Evolutionary conservation across 345 rosid genomes (phyloP).

Genomic region (Aurinia saxatilis): DNA sequence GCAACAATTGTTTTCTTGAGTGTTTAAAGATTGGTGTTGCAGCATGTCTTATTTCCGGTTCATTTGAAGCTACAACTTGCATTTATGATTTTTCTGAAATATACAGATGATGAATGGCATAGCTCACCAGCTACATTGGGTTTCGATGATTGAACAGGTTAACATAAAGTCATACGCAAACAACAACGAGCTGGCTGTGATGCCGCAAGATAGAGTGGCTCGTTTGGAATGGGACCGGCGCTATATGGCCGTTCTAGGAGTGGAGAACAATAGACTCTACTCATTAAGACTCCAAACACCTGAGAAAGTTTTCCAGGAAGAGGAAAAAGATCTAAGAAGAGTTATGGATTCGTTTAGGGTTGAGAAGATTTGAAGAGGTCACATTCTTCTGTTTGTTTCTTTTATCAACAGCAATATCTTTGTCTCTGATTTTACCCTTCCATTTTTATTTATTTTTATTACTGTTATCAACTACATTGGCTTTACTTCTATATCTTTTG

Average conservation of each 20-base stretch:
- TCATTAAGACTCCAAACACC: slow-evolving; percentile 89
- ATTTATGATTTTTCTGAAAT: neutral
- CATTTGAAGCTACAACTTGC: neutral
- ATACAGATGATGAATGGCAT: neutral
- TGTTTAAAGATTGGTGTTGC: neutral
- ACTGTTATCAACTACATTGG: neutral
- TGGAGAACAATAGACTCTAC: slow-evolving; percentile 75
- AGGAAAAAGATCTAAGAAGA: slow-evolving; percentile 71
- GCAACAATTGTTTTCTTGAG: neutral
- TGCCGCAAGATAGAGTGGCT: slow-evolving; percentile 79
- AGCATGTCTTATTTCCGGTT: neutral
- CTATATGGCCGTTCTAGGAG: slow-evolving; percentile 79
- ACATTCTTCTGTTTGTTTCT: neutral
- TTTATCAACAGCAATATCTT: neutral
- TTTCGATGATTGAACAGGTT: slow-evolving; percentile 37
- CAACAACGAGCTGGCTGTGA: slow-evolving; percentile 88
- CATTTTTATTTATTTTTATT: neutral
- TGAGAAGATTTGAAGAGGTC: slow-evolving; percentile 39
- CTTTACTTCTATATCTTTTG: too few relatives aligned
- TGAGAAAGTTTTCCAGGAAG: slow-evolving; percentile 73
- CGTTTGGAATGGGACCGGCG: slow-evolving; percentile 87
- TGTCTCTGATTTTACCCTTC: neutral
- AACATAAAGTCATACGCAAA: slow-evolving; percentile 87
- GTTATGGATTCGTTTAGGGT: slow-evolving; percentile 93
- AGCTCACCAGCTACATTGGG: neutral